Base-by-base conservation (phyloP, 2,329 filamentous ascomycete species). In the Aureobasidium uvarum region DNA sequence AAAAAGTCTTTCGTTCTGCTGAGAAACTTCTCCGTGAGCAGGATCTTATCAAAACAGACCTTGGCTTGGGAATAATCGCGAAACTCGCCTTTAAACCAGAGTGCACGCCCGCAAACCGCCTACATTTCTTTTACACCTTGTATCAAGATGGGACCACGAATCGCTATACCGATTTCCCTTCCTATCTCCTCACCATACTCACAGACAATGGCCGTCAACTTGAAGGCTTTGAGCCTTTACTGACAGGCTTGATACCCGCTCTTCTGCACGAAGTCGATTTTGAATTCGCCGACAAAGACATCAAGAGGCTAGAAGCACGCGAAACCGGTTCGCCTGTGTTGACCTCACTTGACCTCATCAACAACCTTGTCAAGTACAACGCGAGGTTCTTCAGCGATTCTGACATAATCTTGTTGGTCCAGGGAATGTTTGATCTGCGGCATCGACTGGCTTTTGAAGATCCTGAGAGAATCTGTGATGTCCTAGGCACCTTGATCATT, bases 321-420 rank as follows among this genome's bases (percentile, higher is more conserved):
- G 20, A 25, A 20, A 10, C 45, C 13, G 58, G 58, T 14, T 20
- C 28, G 31, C 14, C 25, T n/a, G 8, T 45, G 2, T 33, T 46
- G 3, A 50, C 54, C 25, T 45, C 64, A 41, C 43, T 66, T 13
- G 55, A 63, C 16, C 41, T 63, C n/a, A 18, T 63, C 16, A 55
- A 51, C 50, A 63, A 63, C 31, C 16, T 51, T 10, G 45, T 66
- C 25, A 66, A 63, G 39, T 66, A 51, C 23, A 62, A 66, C 51
- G 56, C 65, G n/a, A 63, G 43, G 18, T 63, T 63, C 20, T 41
- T 66, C 1, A 20, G 38, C 31, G 65, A 66, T 18, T 38, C 48
- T 3, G 39, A 56, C 16, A 58, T 66, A 31, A 66, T 43, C 23
- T 18, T 23, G 10, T 25, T 65, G 5, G n/a, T 65, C 20, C 39